Conservation (phyloP, 2,329 filamentous ascomycete species). For the Sporothrix protearum region DNA sequence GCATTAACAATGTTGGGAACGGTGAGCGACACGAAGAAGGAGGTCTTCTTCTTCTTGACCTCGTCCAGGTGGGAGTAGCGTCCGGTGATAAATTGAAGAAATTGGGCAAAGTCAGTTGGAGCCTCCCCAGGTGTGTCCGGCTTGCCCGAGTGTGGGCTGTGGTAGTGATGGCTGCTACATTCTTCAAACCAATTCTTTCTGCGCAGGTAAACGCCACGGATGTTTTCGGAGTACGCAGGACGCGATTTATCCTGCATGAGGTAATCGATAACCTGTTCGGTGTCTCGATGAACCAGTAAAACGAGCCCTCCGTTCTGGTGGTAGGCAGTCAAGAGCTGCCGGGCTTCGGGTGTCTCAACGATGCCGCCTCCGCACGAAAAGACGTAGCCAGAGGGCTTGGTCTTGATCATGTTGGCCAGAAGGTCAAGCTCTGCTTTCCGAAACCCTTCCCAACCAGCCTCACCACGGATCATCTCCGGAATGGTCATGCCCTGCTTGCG, state of each 20-base stretch:
- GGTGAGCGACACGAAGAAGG: constrained; percentile 91
- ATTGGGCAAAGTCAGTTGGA: constrained; percentile 68
- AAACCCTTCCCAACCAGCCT: constrained; percentile 83
- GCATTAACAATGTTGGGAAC: constrained; percentile 67
- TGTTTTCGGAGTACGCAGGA: constrained; percentile 88
- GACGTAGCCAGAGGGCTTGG: constrained; percentile 70
- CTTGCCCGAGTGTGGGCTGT: constrained; percentile 65
- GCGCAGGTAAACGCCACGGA: constrained; percentile 84
- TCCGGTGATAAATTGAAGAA: constrained; percentile 67
- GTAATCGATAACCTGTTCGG: constrained; percentile 83
- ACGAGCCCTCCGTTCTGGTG: constrained; percentile 75
- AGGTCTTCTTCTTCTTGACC: constrained; percentile 63
- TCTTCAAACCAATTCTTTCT: constrained; percentile 85
- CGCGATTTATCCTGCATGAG: constrained; percentile 83
- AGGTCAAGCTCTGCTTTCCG: constrained; percentile 72
- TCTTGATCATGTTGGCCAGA: constrained; percentile 68
- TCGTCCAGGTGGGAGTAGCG: constrained; percentile 53
- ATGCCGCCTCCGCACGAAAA: constrained; percentile 94
- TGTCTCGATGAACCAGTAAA: constrained; percentile 81
- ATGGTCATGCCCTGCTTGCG: constrained; percentile 69
- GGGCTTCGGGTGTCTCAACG: constrained; percentile 78
- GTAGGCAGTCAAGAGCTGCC: constrained; percentile 70
- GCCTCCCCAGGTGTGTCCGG: constrained; percentile 38
- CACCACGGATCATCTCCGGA: constrained; percentile 72
- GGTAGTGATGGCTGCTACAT: constrained; percentile 93